phyloP scores from a whole-genome alignment of 2,329 filamentous ascomycete species.

The Rachicladosporium sp. region DNA sequence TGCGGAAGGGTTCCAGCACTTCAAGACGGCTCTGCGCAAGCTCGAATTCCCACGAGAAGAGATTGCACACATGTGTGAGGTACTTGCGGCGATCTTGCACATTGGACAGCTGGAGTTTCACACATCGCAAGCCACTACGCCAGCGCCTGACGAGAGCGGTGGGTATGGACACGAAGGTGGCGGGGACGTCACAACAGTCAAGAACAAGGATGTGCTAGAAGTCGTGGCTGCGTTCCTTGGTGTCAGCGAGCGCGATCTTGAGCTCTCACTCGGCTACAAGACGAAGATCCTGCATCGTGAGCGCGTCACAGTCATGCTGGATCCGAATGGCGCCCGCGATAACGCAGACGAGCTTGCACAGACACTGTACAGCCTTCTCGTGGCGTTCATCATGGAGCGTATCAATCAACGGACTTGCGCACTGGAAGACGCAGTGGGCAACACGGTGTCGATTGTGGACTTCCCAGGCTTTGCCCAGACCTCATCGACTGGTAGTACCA shows the following conservation, averaged over 20 bases:
- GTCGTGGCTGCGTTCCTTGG: slow-evolving; percentile 93
- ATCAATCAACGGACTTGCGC: slow-evolving; percentile 87
- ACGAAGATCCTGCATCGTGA: slow-evolving; percentile 94
- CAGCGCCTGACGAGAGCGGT: slow-evolving; percentile 77
- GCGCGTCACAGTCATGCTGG: slow-evolving; percentile 96
- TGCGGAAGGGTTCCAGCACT: slow-evolving; percentile 86
- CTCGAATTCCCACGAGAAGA: slow-evolving; percentile 87
- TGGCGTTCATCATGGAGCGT: slow-evolving; percentile 84
- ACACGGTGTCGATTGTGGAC: slow-evolving; percentile 89
- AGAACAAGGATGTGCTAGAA: slow-evolving; percentile 79
- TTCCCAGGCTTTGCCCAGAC: slow-evolving; percentile 91
- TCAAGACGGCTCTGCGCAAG: slow-evolving; percentile 89
- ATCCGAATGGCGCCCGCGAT: slow-evolving; percentile 74
- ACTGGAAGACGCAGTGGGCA: slow-evolving; percentile 73
- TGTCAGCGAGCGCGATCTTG: slow-evolving; percentile 66
- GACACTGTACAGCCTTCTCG: slow-evolving; percentile 84
- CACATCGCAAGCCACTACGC: slow-evolving; percentile 65
- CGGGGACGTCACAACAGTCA: slow-evolving; percentile 72
- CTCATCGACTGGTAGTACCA: slow-evolving; percentile 65
- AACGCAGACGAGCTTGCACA: slow-evolving; percentile 91
- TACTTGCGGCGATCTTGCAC: slow-evolving; percentile 87
- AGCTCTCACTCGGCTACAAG: slow-evolving; percentile 84
- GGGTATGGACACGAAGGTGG: slow-evolving; percentile 93
- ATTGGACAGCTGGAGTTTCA: slow-evolving; percentile 94
- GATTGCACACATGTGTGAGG: slow-evolving; percentile 93